Base-by-base conservation (phyloP, 1,284 basidiomycete genomes). In the Fomitopsis schrenkii region DNA sequence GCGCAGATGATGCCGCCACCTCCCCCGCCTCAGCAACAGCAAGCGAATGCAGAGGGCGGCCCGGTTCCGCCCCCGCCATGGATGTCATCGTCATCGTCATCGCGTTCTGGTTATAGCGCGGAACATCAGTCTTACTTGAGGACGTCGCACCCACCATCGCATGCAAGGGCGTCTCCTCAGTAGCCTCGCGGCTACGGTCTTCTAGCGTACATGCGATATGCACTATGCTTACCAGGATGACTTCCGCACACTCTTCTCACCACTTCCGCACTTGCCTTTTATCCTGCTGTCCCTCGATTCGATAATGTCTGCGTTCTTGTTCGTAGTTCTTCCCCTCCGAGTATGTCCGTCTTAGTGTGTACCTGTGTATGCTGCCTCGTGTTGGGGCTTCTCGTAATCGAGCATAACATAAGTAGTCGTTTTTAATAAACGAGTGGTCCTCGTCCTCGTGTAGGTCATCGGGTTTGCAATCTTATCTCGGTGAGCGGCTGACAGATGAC, bases 71-170 rank as follows among this genome's bases (percentile, higher is more conserved):
- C 80, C 1, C 81, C 83, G 4, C 80, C 83, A 12, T 85, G 83
- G 84, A 71, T 76, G 42, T 71, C 75, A 26, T 62, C 74, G 38
- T 69, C 72, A 19, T 65, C 75, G 50, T 58, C 70, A 26, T 62
- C 61, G 71, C 70, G 77, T 38, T 45, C 59, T 1, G 72, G 70
- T 46, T 83, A 81, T 65, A 68, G 77, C n/a, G 70, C 76, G 17
- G 81, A 83, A 62, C 83, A 83, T 55, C 83, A 84, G 66, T 86
- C 84, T 28, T 87, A 86, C 67, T 78, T 86, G 72, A 76, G 85
- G 52, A 77, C 81, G 58, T 79, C 82, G 48, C 82, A 83, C 60
- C 73, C 77, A 8, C 72, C 75, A 9, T 77, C 75, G 59, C 77
- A 77, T 57, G 73, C 70, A 8, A 73, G 77, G 15, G 74, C 74